Base-by-base conservation (phyloP, 2,329 filamentous ascomycete species). In the Lachnum nothofagi region DNA sequence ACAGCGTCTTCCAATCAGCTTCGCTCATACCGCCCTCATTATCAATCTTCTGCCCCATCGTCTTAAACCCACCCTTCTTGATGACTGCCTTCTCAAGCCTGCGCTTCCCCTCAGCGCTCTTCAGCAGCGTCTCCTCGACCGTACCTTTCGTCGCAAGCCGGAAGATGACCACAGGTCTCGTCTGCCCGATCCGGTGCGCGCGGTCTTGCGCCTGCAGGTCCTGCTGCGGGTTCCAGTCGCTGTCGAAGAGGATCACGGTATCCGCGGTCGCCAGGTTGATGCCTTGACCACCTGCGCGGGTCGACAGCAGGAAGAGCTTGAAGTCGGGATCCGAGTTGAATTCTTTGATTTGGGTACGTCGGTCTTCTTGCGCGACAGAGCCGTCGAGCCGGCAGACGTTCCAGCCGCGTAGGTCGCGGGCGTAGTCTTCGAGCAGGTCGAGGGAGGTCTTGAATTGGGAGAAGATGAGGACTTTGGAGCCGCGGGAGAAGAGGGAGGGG, bases 151-250 rank as follows among this genome's bases (percentile, higher is more conserved):
- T 98, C 0, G 93, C 91, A 27, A 98, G 83, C 1, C 93, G 85
- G 67, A 94, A 98, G 0, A 98, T 86, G 17, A 98, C 82, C 1
- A 98, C 93, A 0, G 93, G 93, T 2, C 85, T 79, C 0, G 84
- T 95, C 67, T 98, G 93, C 0, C 93, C 93, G 54, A 98, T 97
- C 10, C 93, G 82, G 65, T 98, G 93, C 0, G 88, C 90, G 4
- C 93, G 88, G 63, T 98, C 93, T 68, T 97, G 93, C 0, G 93
- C 93, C 64, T 98, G 93, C 0, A 98, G 75, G 66, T 98, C 93
- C 64, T 96, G 91, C 65, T 98, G 93, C 0, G 93, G 93, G 60
- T 98, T 98, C 83, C 91, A 96, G 61, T 95, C 80, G 2, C 77
- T 82, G 67, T 97, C 91, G 59, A 93, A 97, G 0, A 97, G 74